Evolutionary conservation across 495 filamentous ascomycete genomes (phyloP).

Genomic region (Hyphodiscus hymeniophilus): DNA sequence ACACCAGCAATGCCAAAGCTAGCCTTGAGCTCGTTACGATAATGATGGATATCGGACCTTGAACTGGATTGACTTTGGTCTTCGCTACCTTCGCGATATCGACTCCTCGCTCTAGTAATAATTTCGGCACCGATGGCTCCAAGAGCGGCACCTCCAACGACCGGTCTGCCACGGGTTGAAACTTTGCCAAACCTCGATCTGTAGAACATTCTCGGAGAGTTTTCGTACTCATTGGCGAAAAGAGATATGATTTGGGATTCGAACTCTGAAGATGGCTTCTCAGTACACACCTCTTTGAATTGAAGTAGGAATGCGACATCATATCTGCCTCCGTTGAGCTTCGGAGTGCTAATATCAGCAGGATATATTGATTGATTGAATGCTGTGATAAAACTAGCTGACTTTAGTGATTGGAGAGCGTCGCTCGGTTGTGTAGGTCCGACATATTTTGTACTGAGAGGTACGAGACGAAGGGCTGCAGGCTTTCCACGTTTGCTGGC

Average conservation of each 20-base stretch:
- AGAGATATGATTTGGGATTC: too few relatives aligned
- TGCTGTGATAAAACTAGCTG: too few relatives aligned
- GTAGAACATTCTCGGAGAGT: too few relatives aligned
- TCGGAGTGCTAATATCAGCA: too few relatives aligned
- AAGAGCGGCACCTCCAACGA: conserved; percentile 70
- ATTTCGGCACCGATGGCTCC: conserved; percentile 79
- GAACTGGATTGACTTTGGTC: conserved; percentile 26
- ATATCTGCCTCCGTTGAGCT: conserved; percentile 67
- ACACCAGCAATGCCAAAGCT: conserved; percentile 74
- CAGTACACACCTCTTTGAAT: conserved; percentile 60
- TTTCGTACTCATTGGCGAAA: too few relatives aligned
- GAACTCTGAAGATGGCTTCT: too few relatives aligned
- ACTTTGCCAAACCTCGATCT: conserved; percentile 49
- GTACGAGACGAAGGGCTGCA: too few relatives aligned
- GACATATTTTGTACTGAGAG: too few relatives aligned
- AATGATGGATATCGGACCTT: conserved; percentile 38
- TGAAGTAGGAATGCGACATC: conserved; percentile 65
- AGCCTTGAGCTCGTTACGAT: conserved; percentile 48
- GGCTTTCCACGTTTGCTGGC: too few relatives aligned
- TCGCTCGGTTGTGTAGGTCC: too few relatives aligned
- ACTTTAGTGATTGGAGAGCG: too few relatives aligned
- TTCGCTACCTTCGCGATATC: conserved; percentile 60
- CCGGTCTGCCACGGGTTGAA: conserved; percentile 63
- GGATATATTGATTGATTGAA: too few relatives aligned
- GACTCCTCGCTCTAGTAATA: conserved; percentile 60